Conservation (phyloP, 805 yeast genomes). For the Zygosaccharomyces bisporus region DNA sequence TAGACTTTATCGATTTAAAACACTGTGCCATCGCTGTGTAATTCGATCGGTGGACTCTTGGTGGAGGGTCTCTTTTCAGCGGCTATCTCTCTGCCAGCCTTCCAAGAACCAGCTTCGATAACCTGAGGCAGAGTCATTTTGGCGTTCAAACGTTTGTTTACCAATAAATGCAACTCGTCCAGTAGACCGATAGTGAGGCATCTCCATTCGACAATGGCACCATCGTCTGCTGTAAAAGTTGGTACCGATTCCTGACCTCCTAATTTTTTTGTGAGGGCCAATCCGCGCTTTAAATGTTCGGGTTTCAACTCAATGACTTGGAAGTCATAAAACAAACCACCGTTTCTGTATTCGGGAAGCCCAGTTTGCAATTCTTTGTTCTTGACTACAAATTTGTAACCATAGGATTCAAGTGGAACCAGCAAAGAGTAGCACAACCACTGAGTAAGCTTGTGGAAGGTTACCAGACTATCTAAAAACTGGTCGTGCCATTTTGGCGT, state of each 20-base stretch:
- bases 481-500: slow-evolving; percentile 24
- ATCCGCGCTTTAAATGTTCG: slow-evolving; percentile 38
- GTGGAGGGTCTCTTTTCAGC: slow-evolving; percentile 44
- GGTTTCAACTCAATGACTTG: slow-evolving; percentile 49
- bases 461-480: slow-evolving; percentile 42
- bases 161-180: slow-evolving; percentile 49
- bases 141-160: slow-evolving; percentile 44
- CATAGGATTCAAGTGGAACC: slow-evolving; percentile 47
- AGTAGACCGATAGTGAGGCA: slow-evolving; percentile 55
- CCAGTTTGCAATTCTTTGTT: slow-evolving; percentile 49
- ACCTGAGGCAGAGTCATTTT: slow-evolving; percentile 51
- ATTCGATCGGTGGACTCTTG: slow-evolving; percentile 61
- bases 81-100: slow-evolving; percentile 60
- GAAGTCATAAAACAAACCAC: slow-evolving; percentile 58
- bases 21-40: slow-evolving; percentile 62
- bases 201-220: slow-evolving; percentile 66
- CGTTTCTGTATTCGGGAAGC: slow-evolving; percentile 60
- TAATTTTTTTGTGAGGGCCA: slow-evolving; percentile 35
- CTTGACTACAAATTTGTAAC: slow-evolving; percentile 38
- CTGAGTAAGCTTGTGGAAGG: slow-evolving; percentile 64
- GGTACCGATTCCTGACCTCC: slow-evolving; percentile 40
- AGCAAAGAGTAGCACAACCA: slow-evolving; percentile 63
- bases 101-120: slow-evolving; percentile 69
- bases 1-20: slow-evolving; percentile 36
- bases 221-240: slow-evolving; percentile 50